Conservation (phyloP, 257 asterid species). For the Capsicum baccatum region DNA sequence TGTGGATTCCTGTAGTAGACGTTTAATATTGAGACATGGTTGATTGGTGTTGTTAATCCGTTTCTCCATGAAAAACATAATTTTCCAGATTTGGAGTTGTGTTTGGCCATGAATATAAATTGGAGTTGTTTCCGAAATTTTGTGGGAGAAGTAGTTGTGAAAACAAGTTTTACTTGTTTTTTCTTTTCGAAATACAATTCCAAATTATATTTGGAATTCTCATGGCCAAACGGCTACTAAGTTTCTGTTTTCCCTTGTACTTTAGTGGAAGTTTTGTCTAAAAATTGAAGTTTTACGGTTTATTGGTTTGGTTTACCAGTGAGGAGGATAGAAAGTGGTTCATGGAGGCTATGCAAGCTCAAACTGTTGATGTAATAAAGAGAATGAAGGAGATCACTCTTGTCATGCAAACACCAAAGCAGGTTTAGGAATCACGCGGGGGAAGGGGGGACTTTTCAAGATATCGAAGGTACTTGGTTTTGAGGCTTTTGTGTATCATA, state of each 20-base stretch:
- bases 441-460: constrained; percentile 81
- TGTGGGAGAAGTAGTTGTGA: no score
- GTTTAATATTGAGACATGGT: not conserved
- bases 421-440: constrained; percentile 84
- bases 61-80: no score
- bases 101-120: no score
- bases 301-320: constrained; percentile 40
- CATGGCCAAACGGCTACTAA: not conserved
- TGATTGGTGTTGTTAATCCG: not conserved
- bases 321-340: constrained; percentile 95
- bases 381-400: constrained; percentile 90
- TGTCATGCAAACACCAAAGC: constrained; percentile 86
- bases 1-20: not conserved
- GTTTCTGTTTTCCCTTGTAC: not conserved
- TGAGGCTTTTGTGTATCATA: not conserved
- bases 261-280: not conserved
- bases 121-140: no score
- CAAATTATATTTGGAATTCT: no score
- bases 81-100: no score
- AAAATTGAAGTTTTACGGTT: not conserved
- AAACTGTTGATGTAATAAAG: constrained; percentile 77
- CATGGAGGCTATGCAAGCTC: constrained; percentile 96
- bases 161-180: no score
- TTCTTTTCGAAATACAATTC: no score
- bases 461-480: constrained; percentile 64